Conservation (phyloP, 768 basidiomycete genomes). For the Rubroboletus satanas region DNA sequence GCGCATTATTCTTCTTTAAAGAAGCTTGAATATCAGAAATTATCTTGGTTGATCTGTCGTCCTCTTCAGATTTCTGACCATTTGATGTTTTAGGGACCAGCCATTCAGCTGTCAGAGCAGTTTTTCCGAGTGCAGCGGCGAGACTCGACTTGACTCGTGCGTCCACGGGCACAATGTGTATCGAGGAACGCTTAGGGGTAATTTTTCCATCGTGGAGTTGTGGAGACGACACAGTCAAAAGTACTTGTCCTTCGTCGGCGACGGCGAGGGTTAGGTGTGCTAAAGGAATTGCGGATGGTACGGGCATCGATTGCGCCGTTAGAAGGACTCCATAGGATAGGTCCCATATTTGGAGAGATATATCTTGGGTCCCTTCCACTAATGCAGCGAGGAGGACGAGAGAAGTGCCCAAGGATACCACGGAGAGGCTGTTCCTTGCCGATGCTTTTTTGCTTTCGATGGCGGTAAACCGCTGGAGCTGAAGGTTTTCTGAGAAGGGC, state of each 20-base stretch:
- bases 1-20: conserved; percentile 42
- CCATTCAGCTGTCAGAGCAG: conserved; percentile 45
- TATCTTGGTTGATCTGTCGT: conserved; percentile 28
- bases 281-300: conserved; percentile 42
- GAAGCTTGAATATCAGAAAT: conserved; percentile 37
- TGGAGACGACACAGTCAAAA: conserved; percentile 48
- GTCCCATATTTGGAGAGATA: conserved; percentile 64
- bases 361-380: conserved; percentile 34
- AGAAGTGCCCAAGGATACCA: conserved; percentile 53
- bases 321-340: conserved; percentile 63
- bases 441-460: conserved; percentile 6
- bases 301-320: conserved; percentile 46
- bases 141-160: conserved; percentile 57
- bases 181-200: conserved; percentile 41
- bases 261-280: conserved; percentile 30
- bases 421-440: conserved; percentile 26
- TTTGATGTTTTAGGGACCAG: conserved; percentile 20
- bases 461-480: conserved; percentile 18
- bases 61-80: conserved; percentile 11
- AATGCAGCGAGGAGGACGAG: conserved; percentile 52
- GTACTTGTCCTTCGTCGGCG: conserved; percentile 43
- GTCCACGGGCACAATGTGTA: conserved; percentile 57
- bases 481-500: conserved; percentile 20
- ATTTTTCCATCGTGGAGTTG: conserved; percentile 2
- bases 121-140: conserved; percentile 58